phyloP scores from a whole-genome alignment of 306 rosid genomes.

The Fagus sylvatica region DNA sequence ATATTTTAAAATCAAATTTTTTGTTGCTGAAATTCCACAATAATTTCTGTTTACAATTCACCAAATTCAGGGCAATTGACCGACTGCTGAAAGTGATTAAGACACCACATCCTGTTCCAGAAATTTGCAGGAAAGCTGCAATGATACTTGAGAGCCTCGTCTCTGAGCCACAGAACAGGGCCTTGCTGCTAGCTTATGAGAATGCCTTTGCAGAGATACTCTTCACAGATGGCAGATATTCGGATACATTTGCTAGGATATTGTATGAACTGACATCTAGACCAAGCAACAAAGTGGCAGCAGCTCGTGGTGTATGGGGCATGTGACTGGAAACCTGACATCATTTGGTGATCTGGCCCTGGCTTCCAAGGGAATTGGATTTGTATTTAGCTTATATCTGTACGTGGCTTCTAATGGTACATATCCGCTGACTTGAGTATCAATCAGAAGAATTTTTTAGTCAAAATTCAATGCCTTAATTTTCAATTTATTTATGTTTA shows the following conservation, averaged over 20 bases:
- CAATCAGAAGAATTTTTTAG: neutral
- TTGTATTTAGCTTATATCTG: constrained; percentile 6
- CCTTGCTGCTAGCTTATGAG: constrained; percentile 75
- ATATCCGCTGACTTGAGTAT: constrained; percentile 22
- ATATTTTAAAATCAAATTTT: neutral
- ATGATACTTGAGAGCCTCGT: constrained; percentile 92
- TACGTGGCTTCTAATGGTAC: constrained; percentile 34
- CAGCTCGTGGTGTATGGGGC: constrained; percentile 98
- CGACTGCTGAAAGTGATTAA: constrained; percentile 82
- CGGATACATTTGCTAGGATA: constrained; percentile 91
- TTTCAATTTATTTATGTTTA: neutral
- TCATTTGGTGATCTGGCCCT: constrained; percentile 3
- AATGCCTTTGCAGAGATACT: constrained; percentile 93
- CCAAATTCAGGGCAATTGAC: constrained; percentile 81
- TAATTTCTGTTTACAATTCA: neutral
- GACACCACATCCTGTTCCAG: constrained; percentile 86
- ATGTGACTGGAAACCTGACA: constrained; percentile 48
- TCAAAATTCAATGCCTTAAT: neutral
- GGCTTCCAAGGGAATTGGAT: constrained; percentile 5
- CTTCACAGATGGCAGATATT: constrained; percentile 69
- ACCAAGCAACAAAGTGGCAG: constrained; percentile 75
- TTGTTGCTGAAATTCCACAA: neutral
- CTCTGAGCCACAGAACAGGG: constrained; percentile 92
- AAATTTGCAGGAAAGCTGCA: constrained; percentile 94
- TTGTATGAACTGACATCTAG: constrained; percentile 87